phyloP scores from a whole-genome alignment of 768 basidiomycete species.

The Leccinum arenicola region DNA sequence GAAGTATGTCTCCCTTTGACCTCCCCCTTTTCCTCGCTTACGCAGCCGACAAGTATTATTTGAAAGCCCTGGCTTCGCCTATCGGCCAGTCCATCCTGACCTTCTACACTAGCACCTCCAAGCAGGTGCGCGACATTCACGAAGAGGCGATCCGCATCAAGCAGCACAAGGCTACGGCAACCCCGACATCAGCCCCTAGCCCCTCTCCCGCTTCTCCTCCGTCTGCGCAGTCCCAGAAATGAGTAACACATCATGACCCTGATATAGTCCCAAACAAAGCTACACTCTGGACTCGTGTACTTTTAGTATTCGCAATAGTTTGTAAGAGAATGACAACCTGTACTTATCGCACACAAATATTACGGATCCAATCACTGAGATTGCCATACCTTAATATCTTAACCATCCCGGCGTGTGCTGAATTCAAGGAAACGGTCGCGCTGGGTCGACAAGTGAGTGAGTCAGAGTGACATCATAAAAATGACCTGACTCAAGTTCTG shows the following conservation, averaged over 20 bases:
- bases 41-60: slow-evolving; percentile 61
- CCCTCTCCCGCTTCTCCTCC: slow-evolving; percentile 5
- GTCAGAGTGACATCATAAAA: no score
- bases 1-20: slow-evolving; percentile 47
- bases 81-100: slow-evolving; percentile 69
- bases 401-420: no score
- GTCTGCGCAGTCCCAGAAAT: slow-evolving; percentile 7
- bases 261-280: neutral
- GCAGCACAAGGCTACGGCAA: slow-evolving; percentile 45
- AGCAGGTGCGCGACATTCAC: slow-evolving; percentile 89
- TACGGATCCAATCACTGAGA: no score
- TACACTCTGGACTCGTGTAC: neutral
- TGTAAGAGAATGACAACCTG: neutral
- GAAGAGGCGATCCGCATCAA: slow-evolving; percentile 88
- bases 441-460: no score
- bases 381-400: no score
- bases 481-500: no score
- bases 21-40: slow-evolving; percentile 1
- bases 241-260: slow-evolving; percentile 1
- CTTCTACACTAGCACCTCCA: slow-evolving; percentile 88
- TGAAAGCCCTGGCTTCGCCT: slow-evolving; percentile 69
- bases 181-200: slow-evolving; percentile 15
- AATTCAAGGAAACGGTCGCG: no score
- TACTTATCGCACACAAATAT: neutral
- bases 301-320: slow-evolving; percentile 10